Evolutionary conservation across 345 rosid genomes (phyloP).

Genomic region (Populus euphratica): DNA sequence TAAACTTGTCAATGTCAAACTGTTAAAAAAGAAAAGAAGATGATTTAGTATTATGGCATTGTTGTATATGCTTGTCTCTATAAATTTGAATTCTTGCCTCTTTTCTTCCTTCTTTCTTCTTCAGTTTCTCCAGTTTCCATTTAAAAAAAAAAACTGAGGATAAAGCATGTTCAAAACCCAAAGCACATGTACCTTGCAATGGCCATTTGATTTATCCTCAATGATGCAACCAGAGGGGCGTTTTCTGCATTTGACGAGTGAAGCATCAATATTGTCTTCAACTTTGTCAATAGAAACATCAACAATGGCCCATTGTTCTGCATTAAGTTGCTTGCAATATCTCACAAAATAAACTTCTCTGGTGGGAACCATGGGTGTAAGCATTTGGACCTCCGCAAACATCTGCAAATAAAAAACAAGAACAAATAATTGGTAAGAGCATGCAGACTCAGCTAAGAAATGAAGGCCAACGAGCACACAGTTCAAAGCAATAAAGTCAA

Average conservation of each 20-base stretch:
- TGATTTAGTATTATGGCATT: neutral
- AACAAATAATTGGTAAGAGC: too few relatives aligned
- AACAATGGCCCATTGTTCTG: constrained; percentile 88
- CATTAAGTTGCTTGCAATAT: constrained; percentile 66
- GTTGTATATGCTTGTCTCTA: neutral
- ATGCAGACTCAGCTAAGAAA: too few relatives aligned
- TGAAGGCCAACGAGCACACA: too few relatives aligned
- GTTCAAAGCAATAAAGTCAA: too few relatives aligned
- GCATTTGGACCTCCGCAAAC: constrained; percentile 95
- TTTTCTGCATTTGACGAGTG: constrained; percentile 73
- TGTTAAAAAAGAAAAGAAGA: neutral
- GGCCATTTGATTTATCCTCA: constrained; percentile 86
- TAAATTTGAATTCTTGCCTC: neutral
- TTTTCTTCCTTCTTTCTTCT: neutral
- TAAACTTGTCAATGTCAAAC: neutral
- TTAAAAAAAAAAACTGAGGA: too few relatives aligned
- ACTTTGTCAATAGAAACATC: constrained; percentile 82
- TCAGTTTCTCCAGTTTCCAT: neutral
- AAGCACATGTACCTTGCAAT: constrained; percentile 57
- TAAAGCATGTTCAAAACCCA: neutral
- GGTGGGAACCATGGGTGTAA: constrained; percentile 85
- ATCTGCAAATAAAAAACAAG: constrained; percentile 44
- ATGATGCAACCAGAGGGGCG: constrained; percentile 97
- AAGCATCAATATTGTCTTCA: constrained; percentile 82
- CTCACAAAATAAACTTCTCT: constrained; percentile 91